Percentiles rank a stretch among this genome's conserved stretches.
Conservation (phyloP, 768 basidiomycete species). For the Suillus plorans region DNA sequence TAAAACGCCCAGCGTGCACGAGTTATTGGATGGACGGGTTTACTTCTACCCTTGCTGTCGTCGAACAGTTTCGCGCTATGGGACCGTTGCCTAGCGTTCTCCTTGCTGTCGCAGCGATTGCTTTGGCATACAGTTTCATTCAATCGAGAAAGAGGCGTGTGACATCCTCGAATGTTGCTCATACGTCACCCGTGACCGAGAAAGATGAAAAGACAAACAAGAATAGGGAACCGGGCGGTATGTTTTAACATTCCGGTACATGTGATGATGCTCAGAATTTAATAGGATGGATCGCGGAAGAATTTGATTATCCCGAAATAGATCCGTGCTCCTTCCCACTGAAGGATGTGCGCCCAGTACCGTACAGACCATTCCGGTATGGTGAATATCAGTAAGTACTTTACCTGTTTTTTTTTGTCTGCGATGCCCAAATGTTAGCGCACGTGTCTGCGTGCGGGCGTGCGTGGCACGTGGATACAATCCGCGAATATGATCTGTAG, state of each 20-base stretch:
- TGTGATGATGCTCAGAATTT: background rate
- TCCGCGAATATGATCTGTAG: background rate
- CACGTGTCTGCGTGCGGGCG: background rate
- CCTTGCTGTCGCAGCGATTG: background rate
- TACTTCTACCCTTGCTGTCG: background rate
- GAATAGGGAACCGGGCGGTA: constrained; percentile 24
- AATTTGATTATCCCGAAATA: constrained; percentile 53
- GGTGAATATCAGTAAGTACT: constrained; percentile 59
- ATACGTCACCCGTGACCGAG: background rate
- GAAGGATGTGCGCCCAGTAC: constrained; percentile 50
- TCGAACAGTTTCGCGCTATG: background rate
- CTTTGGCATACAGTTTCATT: constrained; percentile 11
- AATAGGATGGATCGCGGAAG: constrained; percentile 52
- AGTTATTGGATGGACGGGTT: background rate
- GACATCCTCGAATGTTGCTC: background rate
- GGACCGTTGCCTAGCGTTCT: background rate
- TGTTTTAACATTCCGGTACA: background rate
- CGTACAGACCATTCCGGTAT: constrained; percentile 65
- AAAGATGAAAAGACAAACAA: constrained; percentile 18
- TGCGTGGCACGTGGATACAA: background rate
- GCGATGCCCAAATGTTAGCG: background rate
- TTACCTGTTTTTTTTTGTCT: background rate
- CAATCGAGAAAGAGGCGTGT: constrained; percentile 4
- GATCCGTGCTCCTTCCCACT: constrained; percentile 39
- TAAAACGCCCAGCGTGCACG: background rate